Conservation (phyloP, 2,329 filamentous ascomycete genomes). For the Pyricularia pennisetigena region DNA sequence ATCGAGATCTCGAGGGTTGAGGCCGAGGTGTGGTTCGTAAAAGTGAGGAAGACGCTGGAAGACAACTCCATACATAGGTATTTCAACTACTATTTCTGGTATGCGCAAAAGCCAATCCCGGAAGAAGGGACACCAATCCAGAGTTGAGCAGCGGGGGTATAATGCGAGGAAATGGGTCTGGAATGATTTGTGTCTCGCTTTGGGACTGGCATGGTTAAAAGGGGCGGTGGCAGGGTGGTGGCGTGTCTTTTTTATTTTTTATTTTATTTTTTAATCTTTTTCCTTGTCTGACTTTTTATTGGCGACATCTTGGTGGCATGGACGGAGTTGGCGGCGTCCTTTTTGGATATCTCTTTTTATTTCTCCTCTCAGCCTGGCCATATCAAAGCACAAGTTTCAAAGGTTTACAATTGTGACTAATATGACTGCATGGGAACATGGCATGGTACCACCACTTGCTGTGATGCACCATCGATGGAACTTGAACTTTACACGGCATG, state of each 20-base stretch:
- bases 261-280: too few relatives aligned
- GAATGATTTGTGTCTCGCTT: too few relatives aligned
- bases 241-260: too few relatives aligned
- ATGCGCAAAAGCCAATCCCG: constrained; percentile 24
- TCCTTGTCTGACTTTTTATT: background rate
- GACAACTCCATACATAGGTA: constrained; percentile 26
- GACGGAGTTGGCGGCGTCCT: background rate
- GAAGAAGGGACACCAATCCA: background rate
- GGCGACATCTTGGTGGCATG: background rate
- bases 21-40: constrained; percentile 18
- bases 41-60: constrained; percentile 23
- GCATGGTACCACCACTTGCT: background rate
- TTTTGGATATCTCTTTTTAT: background rate
- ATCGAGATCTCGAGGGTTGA: constrained; percentile 22
- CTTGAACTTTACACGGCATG: background rate
- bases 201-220: background rate
- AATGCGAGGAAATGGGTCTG: too few relatives aligned
- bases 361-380: background rate
- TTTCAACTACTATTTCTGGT: constrained; percentile 27
- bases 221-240: too few relatives aligned
- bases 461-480: background rate
- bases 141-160: too few relatives aligned
- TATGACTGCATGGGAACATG: background rate
- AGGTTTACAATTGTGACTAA: background rate
- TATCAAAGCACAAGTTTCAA: background rate